Evolutionary conservation across 1,284 basidiomycete species (phyloP).

Genomic region (Rhodotorula sp.): DNA sequence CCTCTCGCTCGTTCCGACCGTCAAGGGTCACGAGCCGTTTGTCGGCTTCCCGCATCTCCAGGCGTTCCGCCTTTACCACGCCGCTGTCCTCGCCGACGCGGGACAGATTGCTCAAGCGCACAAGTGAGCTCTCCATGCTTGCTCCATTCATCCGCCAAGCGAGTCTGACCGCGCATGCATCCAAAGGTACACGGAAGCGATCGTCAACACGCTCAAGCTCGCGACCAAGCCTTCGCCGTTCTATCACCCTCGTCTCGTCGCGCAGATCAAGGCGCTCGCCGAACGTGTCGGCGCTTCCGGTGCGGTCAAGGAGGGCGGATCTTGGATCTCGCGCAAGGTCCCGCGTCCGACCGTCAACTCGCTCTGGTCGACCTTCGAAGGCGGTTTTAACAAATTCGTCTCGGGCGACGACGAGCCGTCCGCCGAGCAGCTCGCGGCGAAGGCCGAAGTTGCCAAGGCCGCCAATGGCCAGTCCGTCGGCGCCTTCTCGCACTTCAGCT

Average conservation of each 20-base stretch:
- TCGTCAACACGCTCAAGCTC: constrained; percentile 64
- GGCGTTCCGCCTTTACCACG: constrained; percentile 81
- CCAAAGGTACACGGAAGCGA: constrained; percentile 87
- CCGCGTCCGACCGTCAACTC: constrained; percentile 83
- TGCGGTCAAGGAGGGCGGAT: constrained; percentile 66
- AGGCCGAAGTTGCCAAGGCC: constrained; percentile 45
- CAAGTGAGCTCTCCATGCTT: constrained; percentile 37
- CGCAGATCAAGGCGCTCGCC: constrained; percentile 76
- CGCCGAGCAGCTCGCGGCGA: constrained; percentile 46
- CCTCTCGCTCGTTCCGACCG: constrained; percentile 63
- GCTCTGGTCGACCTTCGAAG: constrained; percentile 89
- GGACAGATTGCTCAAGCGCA: constrained; percentile 50
- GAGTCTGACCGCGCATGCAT: background rate
- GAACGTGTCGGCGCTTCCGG: constrained; percentile 77
- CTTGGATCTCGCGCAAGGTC: constrained; percentile 79
- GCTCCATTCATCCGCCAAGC: background rate
- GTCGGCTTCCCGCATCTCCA: constrained; percentile 81
- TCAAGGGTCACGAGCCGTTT: constrained; percentile 84
- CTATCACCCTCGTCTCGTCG: constrained; percentile 66
- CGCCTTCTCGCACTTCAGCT: constrained; percentile 91
- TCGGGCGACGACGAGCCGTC: constrained; percentile 70
- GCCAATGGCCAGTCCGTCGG: constrained; percentile 58
- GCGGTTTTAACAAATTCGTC: constrained; percentile 93
- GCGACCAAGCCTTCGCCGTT: constrained; percentile 65
- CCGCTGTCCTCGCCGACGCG: constrained; percentile 64